Evolutionary conservation across 768 basidiomycete genomes (phyloP).

Genomic region (Cyclocybe aegerita): DNA sequence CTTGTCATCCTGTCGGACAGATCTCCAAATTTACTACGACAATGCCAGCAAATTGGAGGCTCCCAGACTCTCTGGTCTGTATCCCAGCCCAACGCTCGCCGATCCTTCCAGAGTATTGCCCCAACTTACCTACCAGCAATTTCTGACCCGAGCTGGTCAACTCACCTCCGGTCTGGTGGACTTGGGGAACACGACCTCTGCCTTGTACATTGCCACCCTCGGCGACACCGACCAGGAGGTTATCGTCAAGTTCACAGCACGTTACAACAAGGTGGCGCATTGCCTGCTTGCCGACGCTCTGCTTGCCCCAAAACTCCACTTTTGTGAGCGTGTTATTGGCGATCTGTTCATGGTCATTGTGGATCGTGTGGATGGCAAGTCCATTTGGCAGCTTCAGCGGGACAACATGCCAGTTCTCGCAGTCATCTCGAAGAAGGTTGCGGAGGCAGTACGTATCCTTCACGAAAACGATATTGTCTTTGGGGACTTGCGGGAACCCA

Average conservation of each 20-base stretch:
- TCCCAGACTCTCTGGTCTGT: constrained; percentile 12
- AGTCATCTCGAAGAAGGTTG: constrained; percentile 9
- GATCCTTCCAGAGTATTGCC: constrained; percentile 11
- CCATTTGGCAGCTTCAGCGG: constrained; percentile 12
- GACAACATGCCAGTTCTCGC: constrained; percentile 23
- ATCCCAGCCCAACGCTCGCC: constrained; percentile 10
- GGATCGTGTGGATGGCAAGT: constrained; percentile 15
- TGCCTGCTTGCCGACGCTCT: constrained; percentile 8
- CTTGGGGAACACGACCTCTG: constrained; percentile 14
- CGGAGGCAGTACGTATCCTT: constrained; percentile 12
- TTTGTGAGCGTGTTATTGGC: constrained; percentile 15
- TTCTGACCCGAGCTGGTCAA: constrained; percentile 13
- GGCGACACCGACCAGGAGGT: constrained; percentile 12
- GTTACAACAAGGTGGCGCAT: constrained; percentile 14
- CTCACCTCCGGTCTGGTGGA: constrained; percentile 9
- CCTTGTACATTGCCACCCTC: constrained; percentile 16
- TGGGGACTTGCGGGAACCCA: constrained; percentile 27
- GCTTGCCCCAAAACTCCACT: constrained; percentile 18
- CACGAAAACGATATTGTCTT: constrained; percentile 21
- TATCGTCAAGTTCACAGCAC: constrained; percentile 19
- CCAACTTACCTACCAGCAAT: constrained; percentile 12
- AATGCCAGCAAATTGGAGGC: constrained; percentile 3
- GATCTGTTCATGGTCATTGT: constrained; percentile 19
- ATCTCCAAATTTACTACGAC: constrained; percentile 10
- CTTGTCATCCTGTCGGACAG: constrained; percentile 6